These are phyloP conservation scores for Annulohypoxylon truncatum DNA, from an alignment of 2,329 filamentous ascomycete species.

Conservation along the genomic window DNA sequence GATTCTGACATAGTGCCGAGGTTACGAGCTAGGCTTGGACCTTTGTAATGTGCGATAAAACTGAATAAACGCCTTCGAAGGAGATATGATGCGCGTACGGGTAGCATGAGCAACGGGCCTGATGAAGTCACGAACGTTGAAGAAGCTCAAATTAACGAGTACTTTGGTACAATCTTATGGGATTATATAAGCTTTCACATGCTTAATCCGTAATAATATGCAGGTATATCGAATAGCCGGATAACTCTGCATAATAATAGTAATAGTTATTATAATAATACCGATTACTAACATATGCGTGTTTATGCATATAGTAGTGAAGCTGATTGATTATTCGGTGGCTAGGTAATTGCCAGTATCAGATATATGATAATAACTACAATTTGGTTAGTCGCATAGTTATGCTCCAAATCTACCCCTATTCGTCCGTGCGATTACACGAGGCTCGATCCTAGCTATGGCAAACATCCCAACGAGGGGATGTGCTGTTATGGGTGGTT, in stretches of 20 bases:
- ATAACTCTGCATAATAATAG: too few species aligned
- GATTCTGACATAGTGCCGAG: conserved; percentile 38
- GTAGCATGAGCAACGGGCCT: neutral
- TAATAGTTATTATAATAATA: neutral
- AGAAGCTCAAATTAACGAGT: neutral
- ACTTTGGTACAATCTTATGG: neutral
- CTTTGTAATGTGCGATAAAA: neutral
- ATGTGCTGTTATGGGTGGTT: too few species aligned
- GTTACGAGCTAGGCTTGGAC: neutral
- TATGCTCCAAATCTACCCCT: neutral
- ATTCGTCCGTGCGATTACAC: neutral
- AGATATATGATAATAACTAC: too few species aligned
- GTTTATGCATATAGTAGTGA: neutral
- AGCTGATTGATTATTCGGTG: too few species aligned
- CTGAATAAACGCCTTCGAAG: neutral
- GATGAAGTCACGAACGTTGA: too few species aligned
- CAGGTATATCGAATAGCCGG: too few species aligned
- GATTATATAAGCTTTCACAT: neutral
- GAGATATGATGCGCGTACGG: neutral
- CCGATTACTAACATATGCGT: too few species aligned
- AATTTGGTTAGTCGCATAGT: too few species aligned
- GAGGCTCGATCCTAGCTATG: too few species aligned
- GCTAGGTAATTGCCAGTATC: too few species aligned
- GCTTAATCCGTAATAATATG: too few species aligned
- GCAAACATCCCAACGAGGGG: too few species aligned